These are phyloP conservation scores for Haematococcus lacustris DNA, from an alignment of 139 green algal genomes.

Conservation along the genomic window DNA sequence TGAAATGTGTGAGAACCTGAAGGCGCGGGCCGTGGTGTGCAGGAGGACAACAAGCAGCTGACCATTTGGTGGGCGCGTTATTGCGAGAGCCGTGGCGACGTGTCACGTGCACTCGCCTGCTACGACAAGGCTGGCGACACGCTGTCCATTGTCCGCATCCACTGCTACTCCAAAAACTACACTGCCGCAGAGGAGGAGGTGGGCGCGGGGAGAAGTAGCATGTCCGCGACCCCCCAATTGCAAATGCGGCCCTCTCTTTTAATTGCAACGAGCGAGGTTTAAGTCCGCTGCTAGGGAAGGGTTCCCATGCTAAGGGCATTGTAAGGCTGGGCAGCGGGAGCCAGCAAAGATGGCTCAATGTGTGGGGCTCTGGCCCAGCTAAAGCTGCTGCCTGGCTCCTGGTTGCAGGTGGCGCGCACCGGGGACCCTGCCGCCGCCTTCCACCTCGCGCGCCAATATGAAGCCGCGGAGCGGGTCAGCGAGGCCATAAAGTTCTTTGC, in stretches of 20 bases:
- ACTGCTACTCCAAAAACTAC: constrained; percentile 48
- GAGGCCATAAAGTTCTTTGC: constrained; percentile 51
- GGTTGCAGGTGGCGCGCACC: constrained; percentile 2
- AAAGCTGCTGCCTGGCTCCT: no score
- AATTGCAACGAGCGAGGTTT: no score
- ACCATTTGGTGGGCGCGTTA: constrained; percentile 72
- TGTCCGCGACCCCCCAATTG: no score
- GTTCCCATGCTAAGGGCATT: no score
- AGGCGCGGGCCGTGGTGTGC: neutral
- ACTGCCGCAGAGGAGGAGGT: constrained; percentile 41
- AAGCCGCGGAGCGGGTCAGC: constrained; percentile 41
- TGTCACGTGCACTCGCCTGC: constrained; percentile 37
- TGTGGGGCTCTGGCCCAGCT: no score
- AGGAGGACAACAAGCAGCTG: constrained; percentile 34
- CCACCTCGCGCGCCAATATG: constrained; percentile 68
- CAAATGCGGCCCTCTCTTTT: no score
- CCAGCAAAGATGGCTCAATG: no score
- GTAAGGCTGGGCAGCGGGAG: no score
- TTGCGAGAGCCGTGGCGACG: constrained; percentile 52
- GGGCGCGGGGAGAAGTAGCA: constrained; percentile 2
- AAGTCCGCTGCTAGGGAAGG: no score
- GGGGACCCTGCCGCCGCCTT: constrained; percentile 58
- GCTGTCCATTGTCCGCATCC: constrained; percentile 51
- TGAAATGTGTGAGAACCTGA: neutral
- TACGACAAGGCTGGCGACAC: constrained; percentile 56